These are phyloP conservation scores for Leucoagaricus sp. DNA, from an alignment of 1,284 basidiomycete species.

Conservation along the genomic window DNA sequence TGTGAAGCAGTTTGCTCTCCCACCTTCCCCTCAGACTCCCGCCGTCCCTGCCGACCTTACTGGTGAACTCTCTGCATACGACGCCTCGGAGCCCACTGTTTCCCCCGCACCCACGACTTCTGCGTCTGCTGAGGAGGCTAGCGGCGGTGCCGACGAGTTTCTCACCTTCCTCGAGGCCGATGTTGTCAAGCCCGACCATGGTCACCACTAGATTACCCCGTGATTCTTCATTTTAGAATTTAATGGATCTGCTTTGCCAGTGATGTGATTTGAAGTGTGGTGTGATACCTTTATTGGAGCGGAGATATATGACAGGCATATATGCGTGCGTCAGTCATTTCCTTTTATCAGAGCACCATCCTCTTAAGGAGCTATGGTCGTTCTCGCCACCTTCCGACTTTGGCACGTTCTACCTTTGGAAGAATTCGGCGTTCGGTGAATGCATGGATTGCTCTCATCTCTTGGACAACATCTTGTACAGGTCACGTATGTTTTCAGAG, in stretches of 20 bases:
- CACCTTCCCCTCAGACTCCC: slow-evolving; percentile 69
- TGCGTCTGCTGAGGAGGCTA: slow-evolving; percentile 28
- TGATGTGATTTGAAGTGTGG: background rate
- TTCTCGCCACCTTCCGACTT: no score
- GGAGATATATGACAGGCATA: background rate
- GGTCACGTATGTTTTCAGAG: no score
- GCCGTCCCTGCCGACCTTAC: slow-evolving; percentile 78
- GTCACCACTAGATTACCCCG: slow-evolving; percentile 42
- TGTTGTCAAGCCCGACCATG: slow-evolving; percentile 41
- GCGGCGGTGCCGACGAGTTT: slow-evolving; percentile 43
- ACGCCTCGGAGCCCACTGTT: slow-evolving; percentile 71
- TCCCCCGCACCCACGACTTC: slow-evolving; percentile 29
- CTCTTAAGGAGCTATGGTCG: no score
- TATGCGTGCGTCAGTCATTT: background rate
- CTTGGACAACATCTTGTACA: no score
- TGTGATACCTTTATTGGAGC: background rate
- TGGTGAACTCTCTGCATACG: slow-evolving; percentile 80
- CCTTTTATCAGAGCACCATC: no score
- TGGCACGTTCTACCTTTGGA: no score
- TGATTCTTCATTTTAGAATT: slow-evolving; percentile 7
- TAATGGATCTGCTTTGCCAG: slow-evolving; percentile 10
- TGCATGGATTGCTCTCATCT: no score
- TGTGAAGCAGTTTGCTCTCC: slow-evolving; percentile 75
- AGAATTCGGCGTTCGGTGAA: no score
- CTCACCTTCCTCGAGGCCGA: slow-evolving; percentile 48